Percentiles rank a stretch among this genome's conserved stretches.
phyloP scores from a whole-genome alignment of 768 basidiomycete genomes.

The Amyloporia xantha region DNA sequence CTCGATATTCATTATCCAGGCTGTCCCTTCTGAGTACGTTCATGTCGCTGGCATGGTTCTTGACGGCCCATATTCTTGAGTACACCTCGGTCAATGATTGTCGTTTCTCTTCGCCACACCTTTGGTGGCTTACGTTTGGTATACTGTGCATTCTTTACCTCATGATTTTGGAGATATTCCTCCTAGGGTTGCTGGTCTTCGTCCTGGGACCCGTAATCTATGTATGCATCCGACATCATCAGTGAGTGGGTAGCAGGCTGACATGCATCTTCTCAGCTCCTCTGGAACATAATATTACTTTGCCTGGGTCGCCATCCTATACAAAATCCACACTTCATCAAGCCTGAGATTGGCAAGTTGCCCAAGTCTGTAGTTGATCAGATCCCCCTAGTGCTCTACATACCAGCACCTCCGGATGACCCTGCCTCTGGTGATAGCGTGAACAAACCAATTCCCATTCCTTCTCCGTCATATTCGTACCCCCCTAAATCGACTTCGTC shows the following conservation, averaged over 20 bases:
- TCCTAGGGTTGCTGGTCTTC: constrained; percentile 73
- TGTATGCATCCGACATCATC: constrained; percentile 29
- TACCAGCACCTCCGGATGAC: constrained; percentile 64
- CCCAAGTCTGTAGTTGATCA: constrained; percentile 64
- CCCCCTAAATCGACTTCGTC: constrained; percentile 44
- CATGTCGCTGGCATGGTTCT: constrained; percentile 74
- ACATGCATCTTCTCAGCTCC: constrained; percentile 36
- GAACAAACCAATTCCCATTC: constrained; percentile 33
- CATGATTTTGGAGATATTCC: constrained; percentile 61
- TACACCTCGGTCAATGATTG: constrained; percentile 75
- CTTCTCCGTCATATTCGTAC: constrained; percentile 48
- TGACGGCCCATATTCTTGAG: constrained; percentile 72
- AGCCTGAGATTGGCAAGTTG: constrained; percentile 73
- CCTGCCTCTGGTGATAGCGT: constrained; percentile 10
- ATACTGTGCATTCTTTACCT: constrained; percentile 77
- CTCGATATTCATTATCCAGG: no score
- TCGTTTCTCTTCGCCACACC: constrained; percentile 64
- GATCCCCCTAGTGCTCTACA: constrained; percentile 82
- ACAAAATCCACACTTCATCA: constrained; percentile 66
- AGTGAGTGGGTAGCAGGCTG: neutral
- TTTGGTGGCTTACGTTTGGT: constrained; percentile 84
- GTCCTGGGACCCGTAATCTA: constrained; percentile 73
- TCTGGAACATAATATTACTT: constrained; percentile 74
- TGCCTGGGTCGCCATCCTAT: constrained; percentile 77
- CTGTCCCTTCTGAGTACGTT: constrained; percentile 61